Evolutionary conservation across 1,284 basidiomycete species (phyloP).

Genomic region (Pseudomicrostroma phylloplanum): DNA sequence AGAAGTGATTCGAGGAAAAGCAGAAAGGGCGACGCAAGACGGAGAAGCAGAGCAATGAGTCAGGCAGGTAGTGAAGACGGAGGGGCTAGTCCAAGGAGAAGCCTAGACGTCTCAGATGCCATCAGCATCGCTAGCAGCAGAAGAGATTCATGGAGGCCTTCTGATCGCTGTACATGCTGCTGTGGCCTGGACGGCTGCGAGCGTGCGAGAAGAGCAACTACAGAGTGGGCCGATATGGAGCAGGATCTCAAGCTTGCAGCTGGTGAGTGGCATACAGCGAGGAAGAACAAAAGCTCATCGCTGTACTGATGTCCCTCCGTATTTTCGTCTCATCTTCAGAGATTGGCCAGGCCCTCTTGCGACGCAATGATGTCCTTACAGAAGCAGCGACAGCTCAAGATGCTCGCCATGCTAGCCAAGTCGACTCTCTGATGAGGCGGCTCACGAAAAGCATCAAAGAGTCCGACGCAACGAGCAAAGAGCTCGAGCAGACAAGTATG

Average conservation of each 20-base stretch:
- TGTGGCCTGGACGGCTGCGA: conserved; percentile 37
- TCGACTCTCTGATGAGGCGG: conserved; percentile 36
- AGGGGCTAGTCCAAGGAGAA: not conserved
- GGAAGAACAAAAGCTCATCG: too few relatives aligned
- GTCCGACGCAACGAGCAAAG: conserved; percentile 54
- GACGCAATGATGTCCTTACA: conserved; percentile 77
- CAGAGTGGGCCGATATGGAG: conserved; percentile 46
- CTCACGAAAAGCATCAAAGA: conserved; percentile 35
- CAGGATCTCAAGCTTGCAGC: conserved; percentile 47
- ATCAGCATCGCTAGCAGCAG: not conserved
- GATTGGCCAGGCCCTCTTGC: conserved; percentile 81
- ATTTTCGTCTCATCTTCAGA: conserved; percentile 56
- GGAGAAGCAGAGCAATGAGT: too few relatives aligned
- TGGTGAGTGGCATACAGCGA: not conserved
- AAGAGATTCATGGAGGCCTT: conserved; percentile 2
- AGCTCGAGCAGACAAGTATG: conserved; percentile 70
- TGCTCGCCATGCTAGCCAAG: conserved; percentile 30
- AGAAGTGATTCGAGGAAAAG: too few relatives aligned
- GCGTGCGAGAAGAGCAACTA: conserved; percentile 30
- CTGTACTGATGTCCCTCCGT: too few relatives aligned
- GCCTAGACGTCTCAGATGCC: not conserved
- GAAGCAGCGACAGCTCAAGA: conserved; percentile 52
- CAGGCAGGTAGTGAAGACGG: not conserved
- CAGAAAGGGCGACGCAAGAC: too few relatives aligned
- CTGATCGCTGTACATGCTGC: conserved; percentile 31